Evolutionary conservation across 108 stramenopile genomes (phyloP).

Genomic region (Conticribra weissflogii): DNA sequence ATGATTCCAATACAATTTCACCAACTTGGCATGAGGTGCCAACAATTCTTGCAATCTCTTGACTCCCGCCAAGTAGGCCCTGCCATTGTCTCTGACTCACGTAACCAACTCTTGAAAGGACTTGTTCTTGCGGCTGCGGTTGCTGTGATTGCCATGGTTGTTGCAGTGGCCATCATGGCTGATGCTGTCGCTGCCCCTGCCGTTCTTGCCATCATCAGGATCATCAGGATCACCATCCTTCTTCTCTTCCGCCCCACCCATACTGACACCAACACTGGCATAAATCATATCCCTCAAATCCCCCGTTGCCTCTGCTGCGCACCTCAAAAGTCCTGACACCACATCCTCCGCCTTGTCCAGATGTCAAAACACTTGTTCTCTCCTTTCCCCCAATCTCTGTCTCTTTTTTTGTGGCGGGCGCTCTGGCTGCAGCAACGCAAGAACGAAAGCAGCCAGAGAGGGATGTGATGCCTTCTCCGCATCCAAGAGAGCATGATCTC

Average conservation of each 20-base stretch:
- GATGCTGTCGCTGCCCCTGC: too few species aligned
- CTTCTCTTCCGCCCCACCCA: not conserved
- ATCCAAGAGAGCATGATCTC: too few species aligned
- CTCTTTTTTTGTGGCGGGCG: conserved; percentile 23
- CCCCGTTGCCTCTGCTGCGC: conserved; percentile 21
- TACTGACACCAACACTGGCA: conserved; percentile 11
- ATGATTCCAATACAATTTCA: conserved; percentile 29
- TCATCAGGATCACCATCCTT: not conserved
- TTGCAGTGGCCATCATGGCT: too few species aligned
- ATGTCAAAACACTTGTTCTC: conserved; percentile 23
- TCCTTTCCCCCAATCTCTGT: not conserved
- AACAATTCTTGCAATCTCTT: conserved; percentile 38
- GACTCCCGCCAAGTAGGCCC: conserved; percentile 39
- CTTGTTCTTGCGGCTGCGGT: not conserved
- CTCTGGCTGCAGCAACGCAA: conserved; percentile 16
- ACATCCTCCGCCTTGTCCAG: conserved; percentile 41
- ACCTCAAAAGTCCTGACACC: conserved; percentile 22
- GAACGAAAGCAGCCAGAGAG: conserved; percentile 1
- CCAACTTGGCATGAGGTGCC: conserved; percentile 38
- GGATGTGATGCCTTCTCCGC: not conserved
- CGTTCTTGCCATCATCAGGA: too few species aligned
- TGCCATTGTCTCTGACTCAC: conserved; percentile 30
- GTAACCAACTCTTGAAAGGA: conserved; percentile 34
- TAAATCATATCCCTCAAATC: conserved; percentile 37
- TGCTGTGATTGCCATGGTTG: too few species aligned